phyloP scores from a whole-genome alignment of 306 rosid species.

The Carpinus fangiana region DNA sequence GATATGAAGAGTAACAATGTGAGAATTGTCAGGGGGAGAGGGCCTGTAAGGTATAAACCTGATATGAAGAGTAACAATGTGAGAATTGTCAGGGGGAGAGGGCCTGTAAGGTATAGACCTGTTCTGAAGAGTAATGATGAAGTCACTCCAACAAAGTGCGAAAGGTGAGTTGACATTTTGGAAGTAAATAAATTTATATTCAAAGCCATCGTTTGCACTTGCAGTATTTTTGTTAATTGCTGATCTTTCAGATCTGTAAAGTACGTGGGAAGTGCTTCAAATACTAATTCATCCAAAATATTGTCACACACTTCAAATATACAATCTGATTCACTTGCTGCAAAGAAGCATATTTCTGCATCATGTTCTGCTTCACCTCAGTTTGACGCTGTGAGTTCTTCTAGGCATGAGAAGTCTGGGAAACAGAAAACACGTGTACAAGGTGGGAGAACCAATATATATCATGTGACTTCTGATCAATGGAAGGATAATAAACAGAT shows the following conservation, averaged over 20 bases:
- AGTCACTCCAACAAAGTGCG: constrained; percentile 5
- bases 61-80: background rate
- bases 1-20: background rate
- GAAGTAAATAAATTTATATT: background rate
- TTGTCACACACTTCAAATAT: no score
- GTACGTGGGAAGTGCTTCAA: background rate
- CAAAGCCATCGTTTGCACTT: background rate
- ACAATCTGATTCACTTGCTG: no score
- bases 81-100: constrained; percentile 24
- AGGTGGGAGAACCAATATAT: no score
- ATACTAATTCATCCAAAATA: no score
- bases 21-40: constrained; percentile 24
- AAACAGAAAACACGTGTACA: no score
- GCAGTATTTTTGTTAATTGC: background rate
- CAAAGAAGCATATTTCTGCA: no score
- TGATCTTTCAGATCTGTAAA: background rate
- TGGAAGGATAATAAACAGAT: no score
- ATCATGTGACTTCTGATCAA: no score
- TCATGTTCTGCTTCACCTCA: no score
- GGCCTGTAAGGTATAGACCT: background rate
- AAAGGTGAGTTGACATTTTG: constrained; percentile 7
- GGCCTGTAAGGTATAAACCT: constrained; percentile 1
- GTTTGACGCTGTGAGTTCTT: no score
- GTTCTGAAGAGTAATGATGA: background rate
- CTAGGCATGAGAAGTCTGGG: no score